A percentile compares a stretch with the other conserved stretches of the same genome.
These are phyloP conservation scores for Linderina pennispora DNA, from an alignment of 192 early-diverging fungal genomes.

Conservation along the genomic window DNA sequence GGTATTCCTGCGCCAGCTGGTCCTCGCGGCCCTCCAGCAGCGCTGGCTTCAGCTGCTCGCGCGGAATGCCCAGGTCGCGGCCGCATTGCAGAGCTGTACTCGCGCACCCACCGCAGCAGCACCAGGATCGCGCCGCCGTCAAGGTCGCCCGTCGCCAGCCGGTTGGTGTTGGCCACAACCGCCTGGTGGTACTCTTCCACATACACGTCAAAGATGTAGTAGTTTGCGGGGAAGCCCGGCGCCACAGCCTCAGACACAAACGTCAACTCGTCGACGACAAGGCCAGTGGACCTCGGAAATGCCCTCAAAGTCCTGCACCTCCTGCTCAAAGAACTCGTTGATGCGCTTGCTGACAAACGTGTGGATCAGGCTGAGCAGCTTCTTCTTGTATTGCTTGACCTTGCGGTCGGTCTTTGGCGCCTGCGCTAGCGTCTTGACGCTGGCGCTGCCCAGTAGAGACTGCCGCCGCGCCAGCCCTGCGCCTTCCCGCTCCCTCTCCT, in stretches of 20 bases:
- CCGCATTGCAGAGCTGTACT: constrained; percentile 90
- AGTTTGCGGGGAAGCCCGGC: constrained; percentile 83
- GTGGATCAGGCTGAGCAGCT: constrained; percentile 38
- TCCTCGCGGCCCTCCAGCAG: constrained; percentile 93
- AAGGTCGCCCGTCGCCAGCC: constrained; percentile 62
- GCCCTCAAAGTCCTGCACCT: constrained; percentile 31
- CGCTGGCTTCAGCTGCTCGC: constrained; percentile 81
- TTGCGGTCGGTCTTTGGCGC: constrained; percentile 28
- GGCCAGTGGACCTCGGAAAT: constrained; percentile 58
- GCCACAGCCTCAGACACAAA: constrained; percentile 83
- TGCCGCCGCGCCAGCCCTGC: constrained; percentile 17
- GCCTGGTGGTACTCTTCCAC: constrained; percentile 94
- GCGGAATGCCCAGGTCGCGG: constrained; percentile 75
- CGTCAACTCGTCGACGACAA: constrained; percentile 84
- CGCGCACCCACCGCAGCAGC: constrained; percentile 83
- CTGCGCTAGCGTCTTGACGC: constrained; percentile 3
- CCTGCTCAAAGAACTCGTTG: constrained; percentile 53
- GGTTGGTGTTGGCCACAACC: constrained; percentile 75
- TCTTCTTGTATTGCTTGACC: constrained; percentile 37
- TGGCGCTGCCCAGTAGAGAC: constrained; percentile 8
- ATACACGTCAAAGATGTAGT: constrained; percentile 93
- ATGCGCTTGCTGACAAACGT: constrained; percentile 26
- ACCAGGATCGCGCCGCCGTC: constrained; percentile 86
- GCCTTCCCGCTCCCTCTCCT: constrained; percentile 31
- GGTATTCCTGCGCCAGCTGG: constrained; percentile 79